Evolutionary conservation across 2,329 filamentous ascomycete genomes (phyloP), one percentile per base, ranked within the genome.

Genomic region (Aspergillus pseudoviridinutans): DNA sequence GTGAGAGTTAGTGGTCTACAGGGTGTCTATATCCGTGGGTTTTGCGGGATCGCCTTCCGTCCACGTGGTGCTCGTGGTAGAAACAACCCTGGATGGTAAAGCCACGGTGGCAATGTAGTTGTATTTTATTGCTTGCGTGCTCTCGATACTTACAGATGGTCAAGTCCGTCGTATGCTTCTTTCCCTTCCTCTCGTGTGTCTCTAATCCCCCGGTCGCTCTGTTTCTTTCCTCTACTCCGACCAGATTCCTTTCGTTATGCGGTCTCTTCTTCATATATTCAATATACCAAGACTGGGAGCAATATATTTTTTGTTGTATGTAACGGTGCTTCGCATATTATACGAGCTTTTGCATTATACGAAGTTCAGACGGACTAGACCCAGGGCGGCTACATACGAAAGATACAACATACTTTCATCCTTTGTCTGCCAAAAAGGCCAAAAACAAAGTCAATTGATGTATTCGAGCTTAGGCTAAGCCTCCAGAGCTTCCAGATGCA

Each of bases 231-330:
- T 35, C 44, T 17, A 4, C 8, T 14, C 20, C 10, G 44, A 27
- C 41, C 29, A 32, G 22, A 27, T 55, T 55, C 20, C 53, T 28
- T 55, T 55, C 53, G 29, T 38, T 49, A 25, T 55, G 46, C 41
- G 24, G 22, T 47, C 22, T 51, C 35, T 51, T 51, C 50, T 35
- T 51, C 20, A 38, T 35, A 25, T 51, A 24, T 51, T 51, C n/a
- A 29, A 51, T 51, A 51, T 51, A 51, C 50, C 50, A 51, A 41
- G 35, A 24, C 20, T 41, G 50, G 27, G 35, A 24, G 29, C n/a
- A 51, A 24, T 51, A 24, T 20, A 35, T 14, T 38, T 51, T 50
- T 1, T 38, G 8, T 17, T 47, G 17, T 44, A 44, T 24, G n/a
- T 38, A 17, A 17, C 32, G 29, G 29, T 17, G 5, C 14, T 35